phyloP scores from a whole-genome alignment of 169 alveolate species.

The Plasmodium inui region DNA sequence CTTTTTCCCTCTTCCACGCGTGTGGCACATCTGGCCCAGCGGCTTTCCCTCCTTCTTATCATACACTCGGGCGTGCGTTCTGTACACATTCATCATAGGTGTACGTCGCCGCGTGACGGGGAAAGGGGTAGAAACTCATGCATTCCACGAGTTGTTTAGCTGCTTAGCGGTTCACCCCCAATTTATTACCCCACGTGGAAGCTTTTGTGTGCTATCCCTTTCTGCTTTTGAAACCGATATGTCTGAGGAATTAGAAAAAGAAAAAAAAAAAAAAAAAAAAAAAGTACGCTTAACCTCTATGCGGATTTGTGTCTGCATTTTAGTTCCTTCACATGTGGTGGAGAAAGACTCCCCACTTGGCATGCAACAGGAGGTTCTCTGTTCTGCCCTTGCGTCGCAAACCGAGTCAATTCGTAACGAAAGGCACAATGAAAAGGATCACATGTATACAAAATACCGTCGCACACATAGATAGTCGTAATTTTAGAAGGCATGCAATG shows the following conservation, averaged over 20 bases:
- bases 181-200: not conserved
- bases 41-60: not conserved
- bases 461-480: not conserved
- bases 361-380: not conserved
- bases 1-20: not conserved
- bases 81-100: not conserved
- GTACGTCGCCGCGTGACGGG: not conserved
- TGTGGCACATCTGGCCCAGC: not conserved
- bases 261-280: not conserved
- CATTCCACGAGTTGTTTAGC: not conserved
- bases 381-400: not conserved
- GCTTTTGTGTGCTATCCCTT: not conserved
- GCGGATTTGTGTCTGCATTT: not conserved
- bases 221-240: not conserved
- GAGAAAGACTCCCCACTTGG: not conserved
- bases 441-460: not conserved
- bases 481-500: not conserved
- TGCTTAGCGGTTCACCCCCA: not conserved
- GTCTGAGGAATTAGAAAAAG: not conserved
- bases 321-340: not conserved
- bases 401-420: not conserved
- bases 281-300: not conserved
- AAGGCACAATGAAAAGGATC: not conserved
- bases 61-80: not conserved
- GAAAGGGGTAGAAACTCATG: not conserved